phyloP scores from a whole-genome alignment of 768 basidiomycete genomes.

The Macrolepiota albuminosa region DNA sequence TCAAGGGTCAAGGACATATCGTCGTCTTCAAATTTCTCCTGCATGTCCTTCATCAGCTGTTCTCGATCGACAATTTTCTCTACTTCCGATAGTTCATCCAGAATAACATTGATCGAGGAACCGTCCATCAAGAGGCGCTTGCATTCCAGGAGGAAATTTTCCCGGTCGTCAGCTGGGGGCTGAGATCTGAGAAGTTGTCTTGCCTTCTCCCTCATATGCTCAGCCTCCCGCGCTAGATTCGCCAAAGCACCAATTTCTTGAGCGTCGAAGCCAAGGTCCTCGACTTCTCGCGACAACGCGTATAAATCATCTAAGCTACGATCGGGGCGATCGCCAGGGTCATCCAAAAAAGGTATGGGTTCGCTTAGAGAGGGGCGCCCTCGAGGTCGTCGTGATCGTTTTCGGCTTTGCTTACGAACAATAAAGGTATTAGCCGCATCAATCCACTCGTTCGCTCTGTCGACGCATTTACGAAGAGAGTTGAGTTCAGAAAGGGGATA shows the following conservation, averaged over 20 bases:
- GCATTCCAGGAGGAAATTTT: conserved; percentile 62
- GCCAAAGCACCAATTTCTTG: conserved; percentile 63
- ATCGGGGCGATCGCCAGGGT: conserved; percentile 67
- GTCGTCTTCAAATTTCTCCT: conserved; percentile 65
- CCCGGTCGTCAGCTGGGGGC: conserved; percentile 39
- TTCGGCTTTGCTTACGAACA: conserved; percentile 74
- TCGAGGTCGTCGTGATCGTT: conserved; percentile 63
- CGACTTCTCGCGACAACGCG: conserved; percentile 64
- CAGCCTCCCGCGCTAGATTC: conserved; percentile 54
- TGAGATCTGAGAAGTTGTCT: conserved; percentile 41
- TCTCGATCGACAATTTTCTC: conserved; percentile 80
- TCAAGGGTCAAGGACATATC: conserved; percentile 57
- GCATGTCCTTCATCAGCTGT: conserved; percentile 70
- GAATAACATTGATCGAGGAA: conserved; percentile 74
- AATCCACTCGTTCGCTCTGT: conserved; percentile 82
- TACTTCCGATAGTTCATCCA: conserved; percentile 74
- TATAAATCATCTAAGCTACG: conserved; percentile 68
- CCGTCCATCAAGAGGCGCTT: conserved; percentile 65
- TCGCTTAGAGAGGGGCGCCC: conserved; percentile 46
- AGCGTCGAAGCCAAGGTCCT: conserved; percentile 79
- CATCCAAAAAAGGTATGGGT: conserved; percentile 32
- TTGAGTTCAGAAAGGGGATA: conserved; percentile 67
- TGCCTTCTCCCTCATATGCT: conserved; percentile 58
- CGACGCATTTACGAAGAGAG: conserved; percentile 74
- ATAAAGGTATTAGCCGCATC: conserved; percentile 76